A percentile compares a stretch with the other conserved stretches of the same genome.
Evolutionary conservation across 192 early-diverging fungal genomes (phyloP).

Genomic region (Helicostylum pulchrum): DNA sequence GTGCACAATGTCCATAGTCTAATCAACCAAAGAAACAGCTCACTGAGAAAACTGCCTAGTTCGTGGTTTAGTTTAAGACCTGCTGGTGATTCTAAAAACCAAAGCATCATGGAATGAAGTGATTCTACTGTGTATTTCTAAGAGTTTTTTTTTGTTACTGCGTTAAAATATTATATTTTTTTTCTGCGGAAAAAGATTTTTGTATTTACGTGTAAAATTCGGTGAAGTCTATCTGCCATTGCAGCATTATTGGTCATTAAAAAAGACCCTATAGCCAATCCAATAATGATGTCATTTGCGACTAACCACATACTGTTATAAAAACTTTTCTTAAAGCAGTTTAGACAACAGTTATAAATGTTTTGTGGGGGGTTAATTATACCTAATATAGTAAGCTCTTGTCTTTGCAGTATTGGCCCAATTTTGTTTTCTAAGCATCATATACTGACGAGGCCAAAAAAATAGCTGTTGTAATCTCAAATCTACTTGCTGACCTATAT

Average conservation of each 20-base stretch:
- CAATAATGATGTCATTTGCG: constrained; percentile 89
- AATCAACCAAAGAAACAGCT: constrained; percentile 87
- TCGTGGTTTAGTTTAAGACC: constrained; percentile 96
- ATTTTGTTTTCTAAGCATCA: constrained; percentile 54
- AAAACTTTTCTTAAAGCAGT: constrained; percentile 53
- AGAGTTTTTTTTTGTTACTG: not conserved
- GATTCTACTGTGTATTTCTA: constrained; percentile 69
- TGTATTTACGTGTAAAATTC: constrained; percentile 33
- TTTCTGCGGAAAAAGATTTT: too few species aligned
- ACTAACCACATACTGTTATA: constrained; percentile 96
- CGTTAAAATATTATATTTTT: not conserved
- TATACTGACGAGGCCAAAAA: constrained; percentile 89
- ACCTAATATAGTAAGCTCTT: constrained; percentile 81
- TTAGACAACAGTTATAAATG: not conserved
- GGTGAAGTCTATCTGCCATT: constrained; percentile 54
- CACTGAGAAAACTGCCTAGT: constrained; percentile 83
- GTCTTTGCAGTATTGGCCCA: constrained; percentile 53
- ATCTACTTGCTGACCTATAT: constrained; percentile 80
- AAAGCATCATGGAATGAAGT: constrained; percentile 71
- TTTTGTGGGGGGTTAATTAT: not conserved
- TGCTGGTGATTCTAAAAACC: constrained; percentile 91
- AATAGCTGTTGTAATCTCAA: constrained; percentile 78
- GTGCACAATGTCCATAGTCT: constrained; percentile 75
- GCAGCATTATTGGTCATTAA: constrained; percentile 59
- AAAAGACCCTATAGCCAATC: constrained; percentile 71